Base-by-base conservation (phyloP, 805 yeast genomes). In the Saccharomycopsis capsularis region DNA sequence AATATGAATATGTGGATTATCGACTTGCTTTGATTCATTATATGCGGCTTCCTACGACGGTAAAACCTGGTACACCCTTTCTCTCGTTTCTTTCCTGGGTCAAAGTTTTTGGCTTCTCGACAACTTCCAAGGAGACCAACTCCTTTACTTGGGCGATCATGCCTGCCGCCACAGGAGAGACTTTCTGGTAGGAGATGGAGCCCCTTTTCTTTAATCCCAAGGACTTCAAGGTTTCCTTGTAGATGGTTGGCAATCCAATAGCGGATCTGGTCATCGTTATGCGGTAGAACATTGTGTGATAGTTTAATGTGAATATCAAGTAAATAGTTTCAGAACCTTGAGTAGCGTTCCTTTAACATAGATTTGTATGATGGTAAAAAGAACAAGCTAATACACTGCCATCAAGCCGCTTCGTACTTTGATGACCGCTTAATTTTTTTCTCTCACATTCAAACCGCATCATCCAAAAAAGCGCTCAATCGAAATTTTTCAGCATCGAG, bases 161-260 rank as follows among this genome's bases (percentile, higher is more conserved):
- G 64, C 95, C 96, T 2, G 98, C 96, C 52, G 82, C 76, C 30
- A 82, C 77, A 15, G 95, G 89, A 11, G 83, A 73, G 3, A 85
- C 87, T 42, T 68, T 67, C 59, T 81, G 90, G 66, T 83, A 90
- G 2, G 79, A 81, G 1, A 82, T 76, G 36, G 81, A 81, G 46
- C 90, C 86, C 58, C 93, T 79, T 58, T 74, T 79, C 47, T 73
- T 76, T 46, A 91, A 76, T 0, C 98, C 98, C 52, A 91, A 70
- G 5, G 84, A 74, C 50, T 73, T 68, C 24, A 87, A 78, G 6
- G 89, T 81, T 51, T 76, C 75, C 55, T 82, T 78, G 50, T 76
- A 75, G 39, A 71, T 66, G 48, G 79, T 76, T 11, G 96, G 95
- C 59, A 88, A 72, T 1, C 96, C 96, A 53, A 91, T 89, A 4